Percentiles rank a stretch among this genome's conserved stretches.
Evolutionary conservation across 139 green algal genomes (phyloP).

Genomic region (Chlorella ohadii): DNA sequence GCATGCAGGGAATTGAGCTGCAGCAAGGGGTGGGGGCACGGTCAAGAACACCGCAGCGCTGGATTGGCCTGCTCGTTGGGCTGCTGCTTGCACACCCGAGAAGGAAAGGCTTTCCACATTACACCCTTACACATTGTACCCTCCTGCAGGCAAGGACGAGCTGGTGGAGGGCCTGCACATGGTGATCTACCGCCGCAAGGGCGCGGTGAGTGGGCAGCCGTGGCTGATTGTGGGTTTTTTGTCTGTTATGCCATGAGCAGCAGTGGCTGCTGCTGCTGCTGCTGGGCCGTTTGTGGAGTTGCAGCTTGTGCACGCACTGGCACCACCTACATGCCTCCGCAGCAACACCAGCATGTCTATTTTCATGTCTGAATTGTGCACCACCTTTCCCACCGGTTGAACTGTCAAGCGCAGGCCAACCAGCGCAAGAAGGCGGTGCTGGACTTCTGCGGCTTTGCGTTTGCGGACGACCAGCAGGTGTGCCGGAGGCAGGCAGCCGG

Average conservation of each 20-base stretch:
- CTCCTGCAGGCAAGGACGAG: constrained; percentile 58
- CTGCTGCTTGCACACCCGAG: too few relatives aligned
- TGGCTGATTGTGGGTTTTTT: neutral
- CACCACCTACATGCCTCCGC: too few relatives aligned
- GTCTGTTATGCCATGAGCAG: neutral
- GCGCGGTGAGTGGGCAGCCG: constrained; percentile 45
- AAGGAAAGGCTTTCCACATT: too few relatives aligned
- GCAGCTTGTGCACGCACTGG: too few relatives aligned
- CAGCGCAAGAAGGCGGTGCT: constrained; percentile 71
- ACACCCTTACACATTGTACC: neutral
- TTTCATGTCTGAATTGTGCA: too few relatives aligned
- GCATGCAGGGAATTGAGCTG: too few relatives aligned
- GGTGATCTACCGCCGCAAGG: constrained; percentile 69
- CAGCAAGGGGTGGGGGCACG: too few relatives aligned
- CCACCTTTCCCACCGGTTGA: neutral
- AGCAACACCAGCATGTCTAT: too few relatives aligned
- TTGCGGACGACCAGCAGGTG: constrained; percentile 52
- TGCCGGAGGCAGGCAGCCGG: neutral
- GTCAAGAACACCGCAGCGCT: too few relatives aligned
- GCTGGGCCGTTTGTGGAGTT: too few relatives aligned
- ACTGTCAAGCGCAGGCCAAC: constrained; percentile 40
- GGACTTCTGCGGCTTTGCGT: constrained; percentile 73
- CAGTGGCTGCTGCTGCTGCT: neutral
- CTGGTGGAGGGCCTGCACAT: constrained; percentile 66
- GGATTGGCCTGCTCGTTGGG: too few relatives aligned